Percentiles rank a stretch among this genome's conserved stretches.
Evolutionary conservation across 768 basidiomycete genomes (phyloP).

Genomic region (Boletales sp.): DNA sequence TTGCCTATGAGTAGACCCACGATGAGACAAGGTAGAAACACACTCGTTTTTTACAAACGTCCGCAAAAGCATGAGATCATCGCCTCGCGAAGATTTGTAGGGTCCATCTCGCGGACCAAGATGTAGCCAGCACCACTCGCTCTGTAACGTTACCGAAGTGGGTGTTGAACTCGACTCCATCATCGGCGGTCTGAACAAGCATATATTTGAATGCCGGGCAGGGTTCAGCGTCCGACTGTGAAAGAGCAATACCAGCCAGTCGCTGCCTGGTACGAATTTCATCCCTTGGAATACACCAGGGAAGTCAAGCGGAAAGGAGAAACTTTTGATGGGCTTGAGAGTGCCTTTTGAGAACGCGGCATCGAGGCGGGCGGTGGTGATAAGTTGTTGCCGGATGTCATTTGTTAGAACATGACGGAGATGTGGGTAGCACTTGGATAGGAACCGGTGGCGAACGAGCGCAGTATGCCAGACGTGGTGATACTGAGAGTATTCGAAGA

Average conservation of each 20-base stretch:
- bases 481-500: slow-evolving; percentile 21
- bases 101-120: slow-evolving; percentile 22
- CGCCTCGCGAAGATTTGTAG: slow-evolving; percentile 30
- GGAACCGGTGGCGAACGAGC: slow-evolving; percentile 22
- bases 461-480: slow-evolving; percentile 26
- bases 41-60: slow-evolving; percentile 26
- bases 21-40: neutral
- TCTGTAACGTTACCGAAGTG: slow-evolving; percentile 25
- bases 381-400: slow-evolving; percentile 23
- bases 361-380: slow-evolving; percentile 21
- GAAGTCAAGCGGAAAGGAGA: slow-evolving; percentile 28
- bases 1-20: neutral
- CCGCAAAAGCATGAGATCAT: slow-evolving; percentile 25
- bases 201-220: slow-evolving; percentile 27
- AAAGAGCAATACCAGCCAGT: slow-evolving; percentile 31
- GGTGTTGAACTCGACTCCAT: neutral
- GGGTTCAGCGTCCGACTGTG: slow-evolving; percentile 30
- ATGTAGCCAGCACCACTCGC: slow-evolving; percentile 27
- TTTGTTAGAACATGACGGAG: slow-evolving; percentile 16
- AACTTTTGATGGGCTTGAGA: slow-evolving; percentile 18
- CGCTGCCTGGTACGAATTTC: slow-evolving; percentile 27
- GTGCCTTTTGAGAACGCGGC: slow-evolving; percentile 12
- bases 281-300: slow-evolving; percentile 30
- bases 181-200: slow-evolving; percentile 21
- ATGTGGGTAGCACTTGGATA: slow-evolving; percentile 23